Evolutionary conservation across 495 filamentous ascomycete genomes (phyloP), one percentile per base, ranked within the genome.

Genomic region (Rusavskia elegans): DNA sequence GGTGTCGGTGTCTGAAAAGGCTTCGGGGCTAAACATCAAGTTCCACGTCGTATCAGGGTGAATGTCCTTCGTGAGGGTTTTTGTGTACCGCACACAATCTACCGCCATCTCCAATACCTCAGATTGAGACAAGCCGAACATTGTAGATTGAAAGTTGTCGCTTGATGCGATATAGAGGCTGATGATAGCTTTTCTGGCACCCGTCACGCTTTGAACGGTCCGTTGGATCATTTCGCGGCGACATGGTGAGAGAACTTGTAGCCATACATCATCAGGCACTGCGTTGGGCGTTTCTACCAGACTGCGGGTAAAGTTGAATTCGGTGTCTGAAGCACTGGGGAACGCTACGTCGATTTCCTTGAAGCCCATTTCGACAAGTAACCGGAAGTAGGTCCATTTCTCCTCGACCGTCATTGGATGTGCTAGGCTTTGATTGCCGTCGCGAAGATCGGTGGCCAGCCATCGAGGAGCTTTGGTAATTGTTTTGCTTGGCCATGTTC

Each of bases 261-360:
- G 73, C 79, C 82, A 94, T 42, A 96, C 89, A 70, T 96, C 88
- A 58, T 89, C 87, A 32, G 89, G 89, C 8, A 88, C 80, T 8
- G 78, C 75, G 37, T 85, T 87, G 6, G 87, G 85, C 8, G 88
- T 90, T 60, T 35, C 13, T 10, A 35, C 9, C 32, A 35, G 10
- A 35, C 32, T 35, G 5, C 32, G 32, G 13, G 32, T 94, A 64
- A 95, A 95, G 71, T 95, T 87, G 71, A 87, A 95, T 62, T 95
- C 89, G 59, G 80, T 89, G 65, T 90, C 81, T 29, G 85, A 90
- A 21, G 89, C 85, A 3, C 87, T 89, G 37, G 89, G 89, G 68
- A 93, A 95, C 2, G 87, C 92, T 16, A 94, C 82, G 65, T 96
- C 89, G 58, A 96, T 94, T 67, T 95, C 89, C 66, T 95, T 95